Conservation (phyloP, 2,329 filamentous ascomycete species). For the Venturia asperata region DNA sequence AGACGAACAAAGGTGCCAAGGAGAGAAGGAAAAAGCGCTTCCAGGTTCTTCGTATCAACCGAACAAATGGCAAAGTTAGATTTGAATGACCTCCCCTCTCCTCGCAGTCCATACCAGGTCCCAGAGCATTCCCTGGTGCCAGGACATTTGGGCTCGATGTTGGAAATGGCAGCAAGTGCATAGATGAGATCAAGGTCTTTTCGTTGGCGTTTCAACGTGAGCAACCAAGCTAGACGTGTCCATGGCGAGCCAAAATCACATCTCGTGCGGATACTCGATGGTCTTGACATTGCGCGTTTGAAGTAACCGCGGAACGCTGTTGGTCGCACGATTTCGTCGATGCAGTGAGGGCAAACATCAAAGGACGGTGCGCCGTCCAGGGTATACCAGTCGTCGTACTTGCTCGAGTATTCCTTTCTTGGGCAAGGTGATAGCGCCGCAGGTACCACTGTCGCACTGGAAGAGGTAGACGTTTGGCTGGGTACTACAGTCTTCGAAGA, state of each 20-base stretch:
- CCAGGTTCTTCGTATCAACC: constrained; percentile 64
- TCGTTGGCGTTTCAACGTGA: constrained; percentile 64
- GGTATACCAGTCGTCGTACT: constrained; percentile 73
- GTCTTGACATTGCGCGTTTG: constrained; percentile 51
- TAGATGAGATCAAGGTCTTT: constrained; percentile 63
- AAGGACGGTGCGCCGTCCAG: constrained; percentile 64
- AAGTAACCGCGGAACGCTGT: constrained; percentile 64
- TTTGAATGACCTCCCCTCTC: constrained; percentile 53
- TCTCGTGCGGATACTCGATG: constrained; percentile 50
- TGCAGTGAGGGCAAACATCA: constrained; percentile 77
- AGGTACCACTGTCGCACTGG: background rate
- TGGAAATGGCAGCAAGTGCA: constrained; percentile 57
- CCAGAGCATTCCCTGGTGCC: constrained; percentile 50
- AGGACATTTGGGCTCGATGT: constrained; percentile 51
- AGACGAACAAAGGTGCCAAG: constrained; percentile 54
- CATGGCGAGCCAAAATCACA: constrained; percentile 80
- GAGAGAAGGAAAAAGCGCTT: constrained; percentile 66
- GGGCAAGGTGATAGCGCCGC: constrained; percentile 59
- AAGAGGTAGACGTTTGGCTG: background rate
- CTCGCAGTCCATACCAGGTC: constrained; percentile 68
- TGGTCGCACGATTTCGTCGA: constrained; percentile 58
- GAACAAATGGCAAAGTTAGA: constrained; percentile 69
- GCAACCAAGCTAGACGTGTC: constrained; percentile 76
- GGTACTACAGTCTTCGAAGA: background rate
- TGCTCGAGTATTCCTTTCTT: constrained; percentile 53